These are phyloP conservation scores for Tubosaeta brunneosetosa DNA, from an alignment of 768 basidiomycete genomes.

Conservation along the genomic window DNA sequence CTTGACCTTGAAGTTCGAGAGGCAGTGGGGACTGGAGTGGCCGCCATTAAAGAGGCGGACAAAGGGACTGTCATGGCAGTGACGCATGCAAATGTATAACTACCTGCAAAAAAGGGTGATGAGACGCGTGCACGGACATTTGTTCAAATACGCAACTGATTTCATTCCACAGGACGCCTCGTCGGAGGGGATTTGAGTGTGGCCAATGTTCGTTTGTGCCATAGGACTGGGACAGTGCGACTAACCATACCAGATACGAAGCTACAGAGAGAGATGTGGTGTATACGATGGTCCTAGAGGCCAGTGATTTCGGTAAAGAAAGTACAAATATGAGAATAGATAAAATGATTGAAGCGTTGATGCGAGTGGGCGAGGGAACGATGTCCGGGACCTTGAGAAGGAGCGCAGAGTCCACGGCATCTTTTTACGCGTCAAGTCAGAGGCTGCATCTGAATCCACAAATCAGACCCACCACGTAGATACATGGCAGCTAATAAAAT, in stretches of 20 bases:
- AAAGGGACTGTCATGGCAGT: conserved; percentile 62
- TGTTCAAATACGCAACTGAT: conserved; percentile 44
- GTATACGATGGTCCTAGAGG: conserved; percentile 49
- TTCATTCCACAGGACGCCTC: conserved; percentile 58
- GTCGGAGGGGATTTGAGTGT: conserved; percentile 34
- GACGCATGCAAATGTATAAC: conserved; percentile 59
- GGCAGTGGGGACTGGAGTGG: conserved; percentile 5
- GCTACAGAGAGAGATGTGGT: conserved; percentile 56
- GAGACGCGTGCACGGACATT: not conserved
- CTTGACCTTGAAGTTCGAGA: conserved; percentile 44
- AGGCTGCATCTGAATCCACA: not conserved
- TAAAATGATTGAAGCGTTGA: conserved; percentile 38
- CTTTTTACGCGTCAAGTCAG: conserved; percentile 32
- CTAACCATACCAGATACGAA: conserved; percentile 60
- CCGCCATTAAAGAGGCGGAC: conserved; percentile 54
- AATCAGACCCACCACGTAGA: conserved; percentile 51
- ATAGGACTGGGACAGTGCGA: conserved; percentile 49
- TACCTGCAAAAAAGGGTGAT: conserved; percentile 35
- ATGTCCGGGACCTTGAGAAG: conserved; percentile 41
- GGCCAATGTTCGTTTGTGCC: conserved; percentile 40
- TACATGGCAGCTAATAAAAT: conserved; percentile 57
- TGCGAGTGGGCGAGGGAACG: conserved; percentile 32
- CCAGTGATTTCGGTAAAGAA: conserved; percentile 51
- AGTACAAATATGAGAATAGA: conserved; percentile 46
- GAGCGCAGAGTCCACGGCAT: conserved; percentile 48